phyloP scores from a whole-genome alignment of 2,329 filamentous ascomycete genomes.

The Akanthomyces lecanii region DNA sequence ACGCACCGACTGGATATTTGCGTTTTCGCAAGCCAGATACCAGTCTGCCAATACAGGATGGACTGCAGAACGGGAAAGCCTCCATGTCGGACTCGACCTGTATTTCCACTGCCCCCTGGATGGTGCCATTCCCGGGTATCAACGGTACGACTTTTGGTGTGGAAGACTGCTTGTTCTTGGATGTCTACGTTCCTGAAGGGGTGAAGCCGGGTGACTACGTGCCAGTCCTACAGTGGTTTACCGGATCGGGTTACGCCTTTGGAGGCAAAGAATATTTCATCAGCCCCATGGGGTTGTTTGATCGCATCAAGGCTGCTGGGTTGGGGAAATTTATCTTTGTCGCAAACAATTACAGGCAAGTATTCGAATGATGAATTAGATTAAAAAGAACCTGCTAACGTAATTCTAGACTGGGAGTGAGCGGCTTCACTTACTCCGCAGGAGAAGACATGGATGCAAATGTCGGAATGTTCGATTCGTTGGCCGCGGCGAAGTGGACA shows the following conservation, averaged over 20 bases:
- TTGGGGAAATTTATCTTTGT: constrained; percentile 21
- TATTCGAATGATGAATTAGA: too few relatives aligned
- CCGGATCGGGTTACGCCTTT: constrained; percentile 22
- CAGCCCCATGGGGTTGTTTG: constrained; percentile 21
- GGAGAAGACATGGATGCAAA: constrained; percentile 21
- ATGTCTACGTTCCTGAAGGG: constrained; percentile 22
- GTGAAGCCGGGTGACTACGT: constrained; percentile 21
- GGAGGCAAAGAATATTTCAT: constrained; percentile 22
- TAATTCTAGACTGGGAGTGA: constrained; percentile 17
- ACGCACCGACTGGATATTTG: constrained; percentile 22
- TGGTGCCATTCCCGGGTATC: constrained; percentile 18
- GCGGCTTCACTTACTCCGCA: constrained; percentile 19
- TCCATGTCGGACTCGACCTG: constrained; percentile 13
- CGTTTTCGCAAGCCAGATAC: constrained; percentile 23
- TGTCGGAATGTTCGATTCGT: constrained; percentile 21
- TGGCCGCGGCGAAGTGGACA: constrained; percentile 22
- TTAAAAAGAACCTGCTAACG: neutral
- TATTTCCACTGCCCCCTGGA: constrained; percentile 20
- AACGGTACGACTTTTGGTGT: constrained; percentile 22
- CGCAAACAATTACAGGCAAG: constrained; percentile 22
- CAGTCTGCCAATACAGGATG: constrained; percentile 10
- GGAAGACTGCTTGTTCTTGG: constrained; percentile 24
- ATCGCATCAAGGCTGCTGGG: constrained; percentile 16
- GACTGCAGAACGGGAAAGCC: constrained; percentile 20
- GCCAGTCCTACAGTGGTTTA: constrained; percentile 22